Evolutionary conservation across 2,329 filamentous ascomycete genomes (phyloP).

Genomic region (Pseudogymnoascus sp.): DNA sequence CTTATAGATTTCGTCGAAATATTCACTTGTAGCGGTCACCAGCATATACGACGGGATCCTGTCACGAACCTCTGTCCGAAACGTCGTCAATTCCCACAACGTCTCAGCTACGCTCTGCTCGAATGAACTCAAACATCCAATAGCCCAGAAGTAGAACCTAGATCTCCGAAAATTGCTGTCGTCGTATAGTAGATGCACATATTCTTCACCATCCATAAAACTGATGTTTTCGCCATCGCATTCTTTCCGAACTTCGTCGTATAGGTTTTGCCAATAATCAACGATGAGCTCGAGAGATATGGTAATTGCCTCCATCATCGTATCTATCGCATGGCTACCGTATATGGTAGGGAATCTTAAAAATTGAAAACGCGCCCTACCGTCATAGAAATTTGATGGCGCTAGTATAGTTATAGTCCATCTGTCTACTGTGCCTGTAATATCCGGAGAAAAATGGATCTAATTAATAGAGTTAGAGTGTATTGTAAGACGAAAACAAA

Average conservation of each 20-base stretch:
- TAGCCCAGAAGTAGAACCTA: constrained; percentile 23
- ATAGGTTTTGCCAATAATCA: neutral
- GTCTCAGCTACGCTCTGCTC: constrained; percentile 18
- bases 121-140: constrained; percentile 19
- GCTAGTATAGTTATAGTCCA: neutral
- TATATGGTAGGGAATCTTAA: neutral
- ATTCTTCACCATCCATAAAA: neutral
- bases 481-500: no score
- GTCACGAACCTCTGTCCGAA: neutral
- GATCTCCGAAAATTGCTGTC: constrained; percentile 23
- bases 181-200: constrained; percentile 19
- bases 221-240: neutral
- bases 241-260: neutral
- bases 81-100: neutral
- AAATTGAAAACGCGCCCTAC: no score
- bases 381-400: neutral
- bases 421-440: no score
- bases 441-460: neutral
- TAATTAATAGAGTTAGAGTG: neutral
- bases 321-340: neutral
- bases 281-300: neutral
- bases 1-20: neutral
- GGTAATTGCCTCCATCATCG: neutral
- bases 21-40: no score
- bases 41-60: neutral